phyloP scores from a whole-genome alignment of 2,329 filamentous ascomycete species.

The Trichoderma asperellum region DNA sequence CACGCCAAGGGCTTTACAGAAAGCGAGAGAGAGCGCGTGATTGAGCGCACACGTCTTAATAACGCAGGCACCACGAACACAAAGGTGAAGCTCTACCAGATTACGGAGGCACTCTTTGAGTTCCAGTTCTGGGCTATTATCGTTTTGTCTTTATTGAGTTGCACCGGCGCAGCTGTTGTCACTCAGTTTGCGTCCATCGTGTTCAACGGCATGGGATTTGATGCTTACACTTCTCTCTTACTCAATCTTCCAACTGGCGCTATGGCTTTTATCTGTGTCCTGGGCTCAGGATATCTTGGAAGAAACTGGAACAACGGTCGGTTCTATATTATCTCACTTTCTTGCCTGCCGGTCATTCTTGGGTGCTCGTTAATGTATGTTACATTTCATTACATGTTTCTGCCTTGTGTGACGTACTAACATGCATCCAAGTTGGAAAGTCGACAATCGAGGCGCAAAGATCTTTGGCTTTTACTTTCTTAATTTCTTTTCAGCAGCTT shows the following conservation, averaged over 20 bases:
- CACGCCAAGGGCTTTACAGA: slow-evolving; percentile 6
- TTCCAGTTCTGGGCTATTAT: slow-evolving; percentile 1
- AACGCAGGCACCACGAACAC: not conserved
- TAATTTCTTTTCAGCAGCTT: not conserved
- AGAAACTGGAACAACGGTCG: not conserved
- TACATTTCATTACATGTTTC: not conserved
- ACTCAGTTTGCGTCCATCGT: slow-evolving; percentile 5
- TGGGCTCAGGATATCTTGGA: not conserved
- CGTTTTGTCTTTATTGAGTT: not conserved
- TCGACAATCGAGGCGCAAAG: not conserved
- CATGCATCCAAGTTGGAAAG: not conserved
- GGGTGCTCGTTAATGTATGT: not conserved
- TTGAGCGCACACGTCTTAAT: slow-evolving; percentile 4
- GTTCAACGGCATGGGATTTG: not conserved
- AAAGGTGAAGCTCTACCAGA: not conserved
- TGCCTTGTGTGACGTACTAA: not conserved
- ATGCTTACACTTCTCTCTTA: not conserved
- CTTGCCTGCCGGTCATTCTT: not conserved
- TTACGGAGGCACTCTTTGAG: not conserved
- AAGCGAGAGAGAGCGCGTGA: not conserved
- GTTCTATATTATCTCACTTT: not conserved
- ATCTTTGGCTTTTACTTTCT: not conserved
- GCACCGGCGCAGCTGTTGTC: not conserved
- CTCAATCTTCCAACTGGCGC: not conserved
- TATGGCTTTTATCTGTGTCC: not conserved